Conservation (phyloP, 208 protist genomes). For the Endotrypanum monterogeii region DNA sequence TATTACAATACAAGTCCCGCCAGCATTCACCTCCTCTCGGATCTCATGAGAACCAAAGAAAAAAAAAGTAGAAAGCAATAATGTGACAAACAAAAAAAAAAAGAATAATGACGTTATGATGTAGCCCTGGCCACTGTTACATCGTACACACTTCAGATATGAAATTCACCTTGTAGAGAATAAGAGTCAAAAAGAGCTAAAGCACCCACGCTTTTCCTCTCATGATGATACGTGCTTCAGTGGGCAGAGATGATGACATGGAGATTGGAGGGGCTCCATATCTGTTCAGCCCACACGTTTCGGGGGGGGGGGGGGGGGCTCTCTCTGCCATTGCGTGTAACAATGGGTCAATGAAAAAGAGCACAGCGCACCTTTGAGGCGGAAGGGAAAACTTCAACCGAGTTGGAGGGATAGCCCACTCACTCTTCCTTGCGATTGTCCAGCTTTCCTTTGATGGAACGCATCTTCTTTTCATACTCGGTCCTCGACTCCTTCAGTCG, state of each 20-base stretch:
- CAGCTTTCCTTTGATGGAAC: conserved; percentile 36
- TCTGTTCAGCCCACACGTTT: background rate
- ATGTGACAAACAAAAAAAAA: background rate
- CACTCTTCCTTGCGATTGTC: conserved; percentile 34
- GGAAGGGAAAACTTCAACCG: background rate
- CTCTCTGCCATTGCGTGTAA: background rate
- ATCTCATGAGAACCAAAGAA: background rate
- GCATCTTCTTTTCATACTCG: conserved; percentile 47
- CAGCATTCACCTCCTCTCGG: background rate
- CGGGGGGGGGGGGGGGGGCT: no score
- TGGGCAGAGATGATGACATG: background rate
- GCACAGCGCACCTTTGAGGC: background rate
- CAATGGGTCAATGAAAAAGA: background rate
- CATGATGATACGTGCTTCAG: background rate
- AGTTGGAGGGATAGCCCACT: background rate
- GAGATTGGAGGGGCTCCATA: background rate
- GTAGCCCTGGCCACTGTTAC: no score
- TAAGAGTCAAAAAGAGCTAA: background rate
- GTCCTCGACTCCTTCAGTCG: conserved; percentile 39
- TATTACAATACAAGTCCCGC: no score
- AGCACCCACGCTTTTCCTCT: background rate
- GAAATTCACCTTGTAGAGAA: background rate
- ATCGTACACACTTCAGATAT: background rate
- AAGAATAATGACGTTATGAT: background rate
- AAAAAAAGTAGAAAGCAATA: background rate